A percentile compares a stretch with the other conserved stretches of the same genome.
phyloP scores from a whole-genome alignment of 2,329 filamentous ascomycete genomes.

The Hymenoscyphus salicellus region DNA sequence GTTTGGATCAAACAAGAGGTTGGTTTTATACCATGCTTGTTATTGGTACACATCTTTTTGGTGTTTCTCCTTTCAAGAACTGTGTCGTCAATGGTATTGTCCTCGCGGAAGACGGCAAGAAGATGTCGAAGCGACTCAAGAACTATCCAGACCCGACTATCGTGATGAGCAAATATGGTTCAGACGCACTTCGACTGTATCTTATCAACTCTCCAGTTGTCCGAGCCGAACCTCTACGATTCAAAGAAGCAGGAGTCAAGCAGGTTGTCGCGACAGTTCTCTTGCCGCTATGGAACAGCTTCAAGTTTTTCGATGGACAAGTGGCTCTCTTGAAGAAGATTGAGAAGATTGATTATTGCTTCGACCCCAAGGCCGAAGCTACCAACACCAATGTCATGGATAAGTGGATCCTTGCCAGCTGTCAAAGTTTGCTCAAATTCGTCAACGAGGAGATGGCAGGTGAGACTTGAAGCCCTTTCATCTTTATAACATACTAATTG shows the following conservation, averaged over 20 bases:
- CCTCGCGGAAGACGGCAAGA: constrained; percentile 90
- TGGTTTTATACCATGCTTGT: constrained; percentile 97
- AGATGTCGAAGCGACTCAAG: constrained; percentile 96
- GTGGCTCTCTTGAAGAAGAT: constrained; percentile 83
- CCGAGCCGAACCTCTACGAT: constrained; percentile 81
- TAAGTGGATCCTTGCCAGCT: constrained; percentile 88
- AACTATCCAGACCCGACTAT: constrained; percentile 88
- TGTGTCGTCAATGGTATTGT: constrained; percentile 97
- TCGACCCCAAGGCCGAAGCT: constrained; percentile 71
- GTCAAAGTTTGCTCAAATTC: constrained; percentile 85
- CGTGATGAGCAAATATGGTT: constrained; percentile 84
- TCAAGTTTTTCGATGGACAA: constrained; percentile 93
- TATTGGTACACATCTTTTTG: constrained; percentile 83
- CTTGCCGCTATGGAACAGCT: constrained; percentile 91
- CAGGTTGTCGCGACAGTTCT: constrained; percentile 92
- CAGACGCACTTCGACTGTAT: constrained; percentile 89
- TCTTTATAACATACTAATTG: constrained; percentile 13
- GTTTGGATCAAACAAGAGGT: constrained; percentile 87
- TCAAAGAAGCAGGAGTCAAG: constrained; percentile 90
- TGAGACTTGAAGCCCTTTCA: constrained; percentile 40
- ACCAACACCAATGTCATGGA: constrained; percentile 92
- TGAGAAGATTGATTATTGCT: constrained; percentile 71
- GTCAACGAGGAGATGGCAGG: constrained; percentile 89
- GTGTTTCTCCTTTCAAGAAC: constrained; percentile 84
- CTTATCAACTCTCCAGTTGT: constrained; percentile 96